phyloP scores from a whole-genome alignment of 192 early-diverging fungal genomes.

The Haplosporangium gracile region DNA sequence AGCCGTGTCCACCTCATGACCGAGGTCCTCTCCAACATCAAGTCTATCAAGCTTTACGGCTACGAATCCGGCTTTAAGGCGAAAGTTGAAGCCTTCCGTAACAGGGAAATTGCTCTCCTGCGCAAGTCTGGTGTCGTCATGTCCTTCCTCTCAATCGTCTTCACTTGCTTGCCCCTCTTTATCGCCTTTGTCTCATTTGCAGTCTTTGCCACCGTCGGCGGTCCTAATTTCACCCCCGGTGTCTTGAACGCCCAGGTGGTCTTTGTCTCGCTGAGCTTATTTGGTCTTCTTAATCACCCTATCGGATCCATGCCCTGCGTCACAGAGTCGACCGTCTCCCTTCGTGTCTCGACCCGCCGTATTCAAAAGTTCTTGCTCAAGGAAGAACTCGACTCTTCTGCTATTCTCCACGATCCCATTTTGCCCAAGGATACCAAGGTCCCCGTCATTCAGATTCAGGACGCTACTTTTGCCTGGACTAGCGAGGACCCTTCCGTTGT shows the following conservation, averaged over 20 bases:
- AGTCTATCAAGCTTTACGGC: slow-evolving; percentile 42
- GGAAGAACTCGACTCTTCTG: slow-evolving; percentile 72
- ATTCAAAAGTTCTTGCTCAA: slow-evolving; percentile 80
- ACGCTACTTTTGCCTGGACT: slow-evolving; percentile 41
- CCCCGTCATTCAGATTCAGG: slow-evolving; percentile 17
- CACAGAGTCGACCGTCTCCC: slow-evolving; percentile 77
- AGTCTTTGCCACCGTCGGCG: slow-evolving; percentile 34
- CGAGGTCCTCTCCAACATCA: slow-evolving; percentile 36
- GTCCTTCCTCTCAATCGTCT: slow-evolving; percentile 29
- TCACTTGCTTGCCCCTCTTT: slow-evolving; percentile 30
- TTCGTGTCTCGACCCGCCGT: slow-evolving; percentile 83
- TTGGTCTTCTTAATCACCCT: slow-evolving; percentile 91
- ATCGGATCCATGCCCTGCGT: slow-evolving; percentile 81
- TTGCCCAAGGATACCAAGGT: slow-evolving; percentile 16
- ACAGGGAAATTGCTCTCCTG: slow-evolving; percentile 16
- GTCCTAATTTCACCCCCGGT: slow-evolving; percentile 29
- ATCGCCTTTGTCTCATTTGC: slow-evolving; percentile 43
- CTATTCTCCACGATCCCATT: not conserved
- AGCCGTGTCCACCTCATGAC: slow-evolving; percentile 36
- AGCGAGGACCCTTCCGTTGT: not conserved
- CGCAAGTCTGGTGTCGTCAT: slow-evolving; percentile 23
- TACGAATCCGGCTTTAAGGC: slow-evolving; percentile 28
- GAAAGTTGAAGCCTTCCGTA: slow-evolving; percentile 15
- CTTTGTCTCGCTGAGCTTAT: slow-evolving; percentile 90
- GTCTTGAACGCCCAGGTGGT: slow-evolving; percentile 73